These are phyloP conservation scores for Volvariella volvacea DNA, from an alignment of 1,284 basidiomycete genomes.

Conservation along the genomic window DNA sequence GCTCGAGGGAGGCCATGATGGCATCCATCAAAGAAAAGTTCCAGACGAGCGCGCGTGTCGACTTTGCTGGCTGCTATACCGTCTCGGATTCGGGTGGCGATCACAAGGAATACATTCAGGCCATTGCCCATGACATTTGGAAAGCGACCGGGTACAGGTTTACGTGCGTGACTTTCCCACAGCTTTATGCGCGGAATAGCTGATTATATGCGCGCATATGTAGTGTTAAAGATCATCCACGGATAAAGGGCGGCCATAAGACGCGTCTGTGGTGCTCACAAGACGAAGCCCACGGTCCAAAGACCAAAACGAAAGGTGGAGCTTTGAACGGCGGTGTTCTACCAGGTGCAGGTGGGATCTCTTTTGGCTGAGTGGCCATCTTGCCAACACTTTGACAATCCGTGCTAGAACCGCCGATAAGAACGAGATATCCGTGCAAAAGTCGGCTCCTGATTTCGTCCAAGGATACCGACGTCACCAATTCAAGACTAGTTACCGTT, in stretches of 20 bases:
- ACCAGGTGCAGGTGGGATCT: too few species aligned
- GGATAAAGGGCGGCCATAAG: conserved; percentile 35
- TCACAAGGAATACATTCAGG: conserved; percentile 35
- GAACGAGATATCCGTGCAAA: conserved; percentile 33
- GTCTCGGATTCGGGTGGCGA: conserved; percentile 21
- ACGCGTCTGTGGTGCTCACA: conserved; percentile 42
- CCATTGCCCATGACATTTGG: conserved; percentile 35
- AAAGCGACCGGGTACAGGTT: conserved; percentile 39
- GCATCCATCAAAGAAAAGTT: conserved; percentile 21
- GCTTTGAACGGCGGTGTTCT: too few species aligned
- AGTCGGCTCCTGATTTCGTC: conserved; percentile 38
- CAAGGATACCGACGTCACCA: conserved; percentile 21
- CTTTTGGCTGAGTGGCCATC: too few species aligned
- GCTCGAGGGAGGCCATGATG: conserved; percentile 13
- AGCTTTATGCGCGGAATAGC: neutral
- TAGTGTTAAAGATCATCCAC: conserved; percentile 42
- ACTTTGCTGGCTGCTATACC: conserved; percentile 32
- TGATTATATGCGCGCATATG: neutral
- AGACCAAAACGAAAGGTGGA: conserved; percentile 13
- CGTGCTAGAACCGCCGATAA: conserved; percentile 24
- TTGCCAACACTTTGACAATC: too few species aligned
- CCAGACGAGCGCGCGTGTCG: conserved; percentile 23
- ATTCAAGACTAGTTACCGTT: conserved; percentile 26
- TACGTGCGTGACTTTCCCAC: conserved; percentile 27
- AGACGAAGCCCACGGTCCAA: conserved; percentile 34